These are phyloP conservation scores for Usnea hakonensis DNA, from an alignment of 495 filamentous ascomycete species.

Conservation along the genomic window DNA sequence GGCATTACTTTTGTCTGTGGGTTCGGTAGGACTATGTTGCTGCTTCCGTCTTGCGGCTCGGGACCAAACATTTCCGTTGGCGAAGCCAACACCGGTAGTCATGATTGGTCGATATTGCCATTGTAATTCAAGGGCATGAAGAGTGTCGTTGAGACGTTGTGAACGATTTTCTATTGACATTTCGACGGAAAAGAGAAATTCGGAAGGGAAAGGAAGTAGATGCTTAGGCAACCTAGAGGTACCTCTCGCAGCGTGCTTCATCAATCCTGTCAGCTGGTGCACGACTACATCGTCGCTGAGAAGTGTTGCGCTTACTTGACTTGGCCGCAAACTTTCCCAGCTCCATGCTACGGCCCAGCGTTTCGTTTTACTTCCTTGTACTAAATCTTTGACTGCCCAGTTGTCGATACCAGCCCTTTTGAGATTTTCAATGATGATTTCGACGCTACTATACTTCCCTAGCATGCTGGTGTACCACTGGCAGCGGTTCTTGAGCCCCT, in stretches of 20 bases:
- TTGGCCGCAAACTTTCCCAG: slow-evolving; percentile 61
- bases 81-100: slow-evolving; percentile 46
- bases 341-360: slow-evolving; percentile 90
- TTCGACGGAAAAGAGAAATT: slow-evolving; percentile 27
- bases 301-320: slow-evolving; percentile 36
- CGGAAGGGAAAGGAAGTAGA: slow-evolving; percentile 51
- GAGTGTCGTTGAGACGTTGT: slow-evolving; percentile 33
- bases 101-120: slow-evolving; percentile 43
- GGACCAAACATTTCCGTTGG: slow-evolving; percentile 63
- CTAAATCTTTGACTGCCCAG: slow-evolving; percentile 74
- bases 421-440: slow-evolving; percentile 53
- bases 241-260: slow-evolving; percentile 48
- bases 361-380: slow-evolving; percentile 71
- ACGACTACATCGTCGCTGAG: not conserved
- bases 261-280: not conserved
- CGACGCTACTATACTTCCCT: slow-evolving; percentile 69
- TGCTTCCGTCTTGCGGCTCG: slow-evolving; percentile 54
- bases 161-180: slow-evolving; percentile 11
- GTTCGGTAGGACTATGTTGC: slow-evolving; percentile 22
- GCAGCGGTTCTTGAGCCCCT: slow-evolving; percentile 49
- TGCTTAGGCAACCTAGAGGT: slow-evolving; percentile 50
- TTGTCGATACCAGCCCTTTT: slow-evolving; percentile 56
- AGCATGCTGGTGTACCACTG: slow-evolving; percentile 92
- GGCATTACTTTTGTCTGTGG: slow-evolving; percentile 18
- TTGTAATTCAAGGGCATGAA: slow-evolving; percentile 41